Conservation (phyloP, 2,329 filamentous ascomycete genomes). For the Aspergillus candidus region DNA sequence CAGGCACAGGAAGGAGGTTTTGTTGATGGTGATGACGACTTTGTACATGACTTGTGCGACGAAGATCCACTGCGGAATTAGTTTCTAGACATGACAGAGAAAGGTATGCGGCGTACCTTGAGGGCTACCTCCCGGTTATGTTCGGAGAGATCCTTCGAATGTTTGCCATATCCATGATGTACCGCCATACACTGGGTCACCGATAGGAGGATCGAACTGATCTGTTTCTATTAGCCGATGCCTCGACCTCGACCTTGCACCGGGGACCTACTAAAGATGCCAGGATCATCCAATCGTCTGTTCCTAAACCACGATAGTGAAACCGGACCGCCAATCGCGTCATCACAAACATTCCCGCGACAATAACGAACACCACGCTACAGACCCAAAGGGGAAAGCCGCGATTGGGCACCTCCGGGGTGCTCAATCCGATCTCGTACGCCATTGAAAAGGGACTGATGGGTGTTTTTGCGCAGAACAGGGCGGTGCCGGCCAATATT, state of each 20-base stretch:
- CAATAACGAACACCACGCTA: conserved; percentile 16
- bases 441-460: conserved; percentile 1
- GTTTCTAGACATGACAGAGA: background rate
- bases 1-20: conserved; percentile 49
- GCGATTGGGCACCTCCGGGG: conserved; percentile 13
- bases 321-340: conserved; percentile 15
- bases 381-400: conserved; percentile 18
- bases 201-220: conserved; percentile 12
- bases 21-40: conserved; percentile 49
- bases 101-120: conserved; percentile 6
- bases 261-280: conserved; percentile 12
- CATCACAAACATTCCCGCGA: conserved; percentile 16
- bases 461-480: too few species aligned
- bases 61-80: conserved; percentile 37
- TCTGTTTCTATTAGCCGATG: conserved; percentile 1
- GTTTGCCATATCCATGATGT: conserved; percentile 27
- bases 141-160: conserved; percentile 13
- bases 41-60: conserved; percentile 52
- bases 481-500: too few species aligned
- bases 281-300: conserved; percentile 21
- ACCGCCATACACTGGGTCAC: conserved; percentile 20
- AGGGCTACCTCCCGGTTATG: conserved; percentile 20
- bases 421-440: conserved; percentile 10
- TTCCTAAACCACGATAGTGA: conserved; percentile 11
- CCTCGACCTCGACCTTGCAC: background rate